phyloP scores from a whole-genome alignment of 495 filamentous ascomycete genomes.

The Penicillium angulare region DNA sequence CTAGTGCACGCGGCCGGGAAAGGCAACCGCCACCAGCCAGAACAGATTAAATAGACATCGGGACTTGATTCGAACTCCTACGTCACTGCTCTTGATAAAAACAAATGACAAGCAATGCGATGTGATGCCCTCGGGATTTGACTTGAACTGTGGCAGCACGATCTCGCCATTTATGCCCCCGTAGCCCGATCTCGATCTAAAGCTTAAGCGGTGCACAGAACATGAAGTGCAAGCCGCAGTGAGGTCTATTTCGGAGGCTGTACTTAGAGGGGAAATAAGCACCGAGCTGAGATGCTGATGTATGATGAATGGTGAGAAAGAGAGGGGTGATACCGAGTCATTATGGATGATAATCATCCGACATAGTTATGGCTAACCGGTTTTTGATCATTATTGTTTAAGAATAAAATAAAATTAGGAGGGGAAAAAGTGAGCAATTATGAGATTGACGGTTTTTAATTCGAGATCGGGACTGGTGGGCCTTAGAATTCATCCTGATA shows the following conservation, averaged over 20 bases:
- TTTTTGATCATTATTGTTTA: not conserved
- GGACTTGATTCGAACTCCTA: not conserved
- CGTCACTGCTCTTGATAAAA: conserved; percentile 7
- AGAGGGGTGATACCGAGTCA: no score
- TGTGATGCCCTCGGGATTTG: no score
- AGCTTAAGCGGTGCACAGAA: conserved; percentile 20
- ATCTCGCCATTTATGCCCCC: conserved; percentile 24
- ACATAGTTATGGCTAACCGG: not conserved
- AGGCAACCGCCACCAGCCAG: conserved; percentile 21
- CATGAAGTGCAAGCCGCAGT: not conserved
- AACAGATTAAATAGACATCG: no score
- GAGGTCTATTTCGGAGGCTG: conserved; percentile 9
- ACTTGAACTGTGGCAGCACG: conserved; percentile 1
- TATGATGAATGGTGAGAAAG: not conserved
- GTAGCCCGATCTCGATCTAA: conserved; percentile 31
- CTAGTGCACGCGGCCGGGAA: conserved; percentile 24
- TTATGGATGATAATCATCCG: no score
- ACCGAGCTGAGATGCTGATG: not conserved
- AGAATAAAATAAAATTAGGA: no score
- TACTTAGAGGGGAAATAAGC: conserved; percentile 16
- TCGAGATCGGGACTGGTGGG: not conserved
- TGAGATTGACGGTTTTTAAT: not conserved
- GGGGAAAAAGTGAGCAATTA: no score
- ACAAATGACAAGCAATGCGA: no score
- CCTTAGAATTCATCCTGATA: no score